Evolutionary conservation across 768 basidiomycete genomes (phyloP).

Genomic region (Lentinula sp.): DNA sequence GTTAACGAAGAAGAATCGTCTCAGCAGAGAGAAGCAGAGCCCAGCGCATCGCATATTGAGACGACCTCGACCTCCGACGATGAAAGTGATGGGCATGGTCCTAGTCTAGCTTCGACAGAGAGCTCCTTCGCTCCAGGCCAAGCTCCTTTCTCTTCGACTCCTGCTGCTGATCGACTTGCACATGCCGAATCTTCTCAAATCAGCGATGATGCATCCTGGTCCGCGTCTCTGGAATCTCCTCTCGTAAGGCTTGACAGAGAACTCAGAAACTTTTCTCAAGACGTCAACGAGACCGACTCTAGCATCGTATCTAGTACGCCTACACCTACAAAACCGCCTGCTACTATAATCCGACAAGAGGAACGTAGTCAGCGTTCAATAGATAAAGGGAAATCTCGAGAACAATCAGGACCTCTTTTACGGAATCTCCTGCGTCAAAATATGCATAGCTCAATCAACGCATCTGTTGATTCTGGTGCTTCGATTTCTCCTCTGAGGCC

Average conservation of each 20-base stretch:
- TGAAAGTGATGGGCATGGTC: conserved; percentile 22
- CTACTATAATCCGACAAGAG: background rate
- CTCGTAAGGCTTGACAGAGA: conserved; percentile 61
- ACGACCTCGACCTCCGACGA: background rate
- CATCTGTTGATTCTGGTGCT: conserved; percentile 2
- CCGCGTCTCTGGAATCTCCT: conserved; percentile 69
- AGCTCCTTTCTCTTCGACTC: conserved; percentile 75
- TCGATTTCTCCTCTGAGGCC: conserved; percentile 30
- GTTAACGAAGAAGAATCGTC: conserved; percentile 41
- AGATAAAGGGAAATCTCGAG: conserved; percentile 33
- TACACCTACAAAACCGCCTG: background rate
- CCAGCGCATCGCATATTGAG: conserved; percentile 16
- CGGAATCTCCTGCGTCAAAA: conserved; percentile 49
- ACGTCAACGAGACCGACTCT: conserved; percentile 23
- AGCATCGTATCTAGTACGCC: conserved; percentile 1
- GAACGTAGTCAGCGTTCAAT: background rate
- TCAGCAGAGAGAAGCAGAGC: conserved; percentile 26
- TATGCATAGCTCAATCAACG: conserved; percentile 28
- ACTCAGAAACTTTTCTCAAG: conserved; percentile 46
- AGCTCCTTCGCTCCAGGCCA: conserved; percentile 70
- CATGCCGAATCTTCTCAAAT: conserved; percentile 33
- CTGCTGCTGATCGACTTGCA: conserved; percentile 43
- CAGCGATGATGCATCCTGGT: conserved; percentile 60
- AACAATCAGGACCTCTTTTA: conserved; percentile 30
- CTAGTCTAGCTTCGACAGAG: conserved; percentile 51